Evolutionary conservation across 2,329 filamentous ascomycete genomes (phyloP), one percentile per base, ranked within the genome.

Genomic region (Fusarium sp.): DNA sequence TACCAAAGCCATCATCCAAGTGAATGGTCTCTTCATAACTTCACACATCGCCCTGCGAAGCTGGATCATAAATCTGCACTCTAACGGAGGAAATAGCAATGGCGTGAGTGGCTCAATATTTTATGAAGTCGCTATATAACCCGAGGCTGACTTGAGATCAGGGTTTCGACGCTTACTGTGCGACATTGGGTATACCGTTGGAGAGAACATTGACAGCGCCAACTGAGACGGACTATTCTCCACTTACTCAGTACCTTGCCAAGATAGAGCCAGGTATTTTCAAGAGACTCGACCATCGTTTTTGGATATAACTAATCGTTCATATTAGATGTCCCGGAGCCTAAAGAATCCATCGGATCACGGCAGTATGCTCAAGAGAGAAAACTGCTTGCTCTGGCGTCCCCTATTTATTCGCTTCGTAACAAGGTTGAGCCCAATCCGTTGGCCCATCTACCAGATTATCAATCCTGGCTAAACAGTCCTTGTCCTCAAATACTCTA

Each of bases 261-360:
- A 29, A 29, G 18, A 5, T 64, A 16, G 63, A 58, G 4, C 7
- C 1, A 10, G 45, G 63, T 64, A 18, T 8, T 27, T 27, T 25
- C 5, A 11, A 14, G 10, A 12, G 10, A 16, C 1, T 6, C 4
- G 1, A 4, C 4, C 7, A 3, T n/a, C 15, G 11, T 0, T 37
- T 8, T 8, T 9, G 27, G 27, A 3, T 29, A 29, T 7, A 8
- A 29, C 10, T 29, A 29, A 29, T 9, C 10, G 27, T 8, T 16
- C 1, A 19, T 5, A 12, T 8, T 10, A 66, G 63, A 44, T 29
- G 8, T 39, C 2, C 7, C 33, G 5, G 23, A n/a, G 14, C 10
- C 23, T 0, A 27, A 21, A 37, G 31, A 39, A 5, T 5, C 21
- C 0, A 18, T 15, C 14, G 12, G 25, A 10, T 0, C n/a, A 10